These are phyloP conservation scores for Melanogaster broomeanus DNA, from an alignment of 768 basidiomycete genomes.

Conservation along the genomic window DNA sequence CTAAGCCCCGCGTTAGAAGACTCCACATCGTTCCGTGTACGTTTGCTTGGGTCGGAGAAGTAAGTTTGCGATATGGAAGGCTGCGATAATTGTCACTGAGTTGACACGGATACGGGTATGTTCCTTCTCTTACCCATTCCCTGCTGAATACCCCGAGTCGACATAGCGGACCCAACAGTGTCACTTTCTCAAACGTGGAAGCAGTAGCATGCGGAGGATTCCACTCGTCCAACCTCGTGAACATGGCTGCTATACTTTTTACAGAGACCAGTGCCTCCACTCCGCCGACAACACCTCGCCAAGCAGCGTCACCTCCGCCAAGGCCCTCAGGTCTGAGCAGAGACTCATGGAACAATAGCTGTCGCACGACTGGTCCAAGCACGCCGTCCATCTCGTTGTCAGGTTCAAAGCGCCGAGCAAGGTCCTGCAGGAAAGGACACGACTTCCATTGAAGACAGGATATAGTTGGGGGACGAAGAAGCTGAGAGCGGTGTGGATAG, in stretches of 20 bases:
- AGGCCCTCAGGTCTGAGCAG: constrained; percentile 69
- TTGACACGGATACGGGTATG: neutral
- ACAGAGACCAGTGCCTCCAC: constrained; percentile 78
- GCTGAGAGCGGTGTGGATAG: constrained; percentile 66
- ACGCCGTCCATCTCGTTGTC: constrained; percentile 77
- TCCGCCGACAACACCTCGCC: constrained; percentile 85
- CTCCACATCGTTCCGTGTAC: constrained; percentile 72
- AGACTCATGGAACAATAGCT: constrained; percentile 63
- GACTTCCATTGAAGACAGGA: constrained; percentile 67
- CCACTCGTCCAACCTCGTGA: constrained; percentile 76
- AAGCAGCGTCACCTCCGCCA: constrained; percentile 71
- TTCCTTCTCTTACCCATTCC: constrained; percentile 68
- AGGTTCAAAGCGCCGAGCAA: constrained; percentile 77
- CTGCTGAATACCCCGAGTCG: constrained; percentile 83
- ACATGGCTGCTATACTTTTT: constrained; percentile 82
- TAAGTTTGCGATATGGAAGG: constrained; percentile 75
- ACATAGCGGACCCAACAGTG: constrained; percentile 82
- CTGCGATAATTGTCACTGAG: constrained; percentile 40
- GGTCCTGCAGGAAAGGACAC: constrained; percentile 82
- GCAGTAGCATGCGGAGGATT: constrained; percentile 62
- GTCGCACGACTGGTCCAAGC: constrained; percentile 71
- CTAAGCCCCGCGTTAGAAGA: constrained; percentile 84
- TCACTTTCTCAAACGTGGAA: constrained; percentile 59
- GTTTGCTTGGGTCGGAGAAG: constrained; percentile 84
- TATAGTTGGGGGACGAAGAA: constrained; percentile 44